Percentiles rank a stretch among this genome's conserved stretches.
Conservation (phyloP, 768 basidiomycete genomes). For the Mycena indigotica region DNA sequence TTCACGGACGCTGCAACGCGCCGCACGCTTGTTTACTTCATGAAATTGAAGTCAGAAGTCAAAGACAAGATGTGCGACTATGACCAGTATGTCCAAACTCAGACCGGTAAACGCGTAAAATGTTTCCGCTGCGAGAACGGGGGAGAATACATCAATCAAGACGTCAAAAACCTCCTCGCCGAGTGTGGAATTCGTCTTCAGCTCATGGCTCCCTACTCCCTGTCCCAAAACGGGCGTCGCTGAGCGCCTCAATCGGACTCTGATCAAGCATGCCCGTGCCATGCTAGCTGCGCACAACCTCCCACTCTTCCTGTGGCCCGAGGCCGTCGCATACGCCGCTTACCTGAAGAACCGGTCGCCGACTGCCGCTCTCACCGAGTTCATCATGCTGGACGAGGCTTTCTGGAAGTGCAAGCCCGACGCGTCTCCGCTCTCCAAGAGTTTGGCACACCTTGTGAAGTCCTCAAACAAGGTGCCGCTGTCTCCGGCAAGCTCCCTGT, state of each 20-base stretch:
- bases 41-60: constrained; percentile 13
- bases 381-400: constrained; percentile 32
- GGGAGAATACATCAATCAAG: constrained; percentile 19
- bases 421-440: constrained; percentile 21
- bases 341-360: constrained; percentile 28
- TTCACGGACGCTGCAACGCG: constrained; percentile 21
- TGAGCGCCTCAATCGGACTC: constrained; percentile 28
- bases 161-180: constrained; percentile 16
- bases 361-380: constrained; percentile 2
- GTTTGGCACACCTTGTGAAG: constrained; percentile 28
- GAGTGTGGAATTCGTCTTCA: constrained; percentile 25
- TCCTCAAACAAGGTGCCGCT: constrained; percentile 17
- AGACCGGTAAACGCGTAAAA: background rate
- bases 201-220: constrained; percentile 29
- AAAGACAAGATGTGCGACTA: background rate
- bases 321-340: constrained; percentile 22
- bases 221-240: constrained; percentile 33
- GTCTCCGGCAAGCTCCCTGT: constrained; percentile 10
- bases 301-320: constrained; percentile 22
- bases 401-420: constrained; percentile 19
- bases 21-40: constrained; percentile 1
- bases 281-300: constrained; percentile 22
- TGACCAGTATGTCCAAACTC: constrained; percentile 7
- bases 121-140: constrained; percentile 22
- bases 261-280: constrained; percentile 24